Base-by-base conservation (phyloP, 2,329 filamentous ascomycete genomes). In the Metarhizium album region DNA sequence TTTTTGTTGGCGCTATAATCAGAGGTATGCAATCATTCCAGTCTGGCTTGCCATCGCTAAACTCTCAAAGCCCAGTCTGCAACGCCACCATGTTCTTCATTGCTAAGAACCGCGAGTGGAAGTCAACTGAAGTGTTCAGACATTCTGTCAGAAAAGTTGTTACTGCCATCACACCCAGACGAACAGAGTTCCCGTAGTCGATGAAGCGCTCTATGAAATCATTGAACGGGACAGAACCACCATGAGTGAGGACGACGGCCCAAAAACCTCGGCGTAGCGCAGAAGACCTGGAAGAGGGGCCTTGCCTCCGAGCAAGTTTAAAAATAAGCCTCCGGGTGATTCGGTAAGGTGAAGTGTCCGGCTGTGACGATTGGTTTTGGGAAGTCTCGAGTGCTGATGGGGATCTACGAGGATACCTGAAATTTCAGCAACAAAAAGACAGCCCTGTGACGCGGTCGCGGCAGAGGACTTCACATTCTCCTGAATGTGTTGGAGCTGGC, bases 91-190 rank as follows among this genome's bases (percentile, higher is more conserved):
- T 93, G 27, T 94, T 86, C 70, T 88, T 84, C 65, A 65, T 91
- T 37, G 86, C 88, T 50, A 93, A 93, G 74, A 90, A 88, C 70
- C 80, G 83, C 45, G 86, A 90, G 66, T 93, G 88, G 88, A 86
- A 83, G 57, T 73, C 93, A 57, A 80, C 83, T 52, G 80, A 87
- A 62, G 85, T 76, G 29, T 74, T 94, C 52, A 78, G 83, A 50
- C 80, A 79, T 56, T 90, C 86, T 1, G 80, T 81, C 31, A 75
- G 74, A 54, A 80, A 73, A 60, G 79, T 84, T 27, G 78, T 76
- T 42, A 76, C 74, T 3, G 81, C 75, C 4, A 71, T 84, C 50
- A 84, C 81, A n/a, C 81, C 81, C 5, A 70, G 80, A 46, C 73
- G 80, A 51, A 67, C 73, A 51, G 79, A 82, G 57, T 84, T 84